phyloP scores from a whole-genome alignment of 441 rosid genomes.

The Mallotus repandus region DNA sequence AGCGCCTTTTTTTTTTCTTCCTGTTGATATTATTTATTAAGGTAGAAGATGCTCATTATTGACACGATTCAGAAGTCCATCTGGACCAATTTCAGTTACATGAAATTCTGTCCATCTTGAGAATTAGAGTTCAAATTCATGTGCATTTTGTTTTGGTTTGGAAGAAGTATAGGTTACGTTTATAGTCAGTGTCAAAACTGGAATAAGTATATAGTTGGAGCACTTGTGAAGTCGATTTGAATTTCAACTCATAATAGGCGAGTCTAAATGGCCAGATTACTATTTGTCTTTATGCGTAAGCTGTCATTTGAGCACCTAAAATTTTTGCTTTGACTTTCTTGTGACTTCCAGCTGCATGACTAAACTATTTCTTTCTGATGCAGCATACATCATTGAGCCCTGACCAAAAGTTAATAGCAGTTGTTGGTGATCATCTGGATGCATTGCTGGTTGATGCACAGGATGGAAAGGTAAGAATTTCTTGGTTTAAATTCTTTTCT shows the following conservation, averaged over 20 bases:
- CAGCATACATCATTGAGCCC: slow-evolving; percentile 91
- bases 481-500: background rate
- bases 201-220: too few species aligned
- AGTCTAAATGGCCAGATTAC: background rate
- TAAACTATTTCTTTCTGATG: slow-evolving; percentile 16
- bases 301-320: background rate
- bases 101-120: background rate
- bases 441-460: slow-evolving; percentile 69
- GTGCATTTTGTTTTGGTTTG: background rate
- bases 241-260: background rate
- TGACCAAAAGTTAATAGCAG: slow-evolving; percentile 57
- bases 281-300: background rate
- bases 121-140: background rate
- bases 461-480: slow-evolving; percentile 60
- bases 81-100: background rate
- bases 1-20: background rate
- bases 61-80: background rate
- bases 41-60: background rate
- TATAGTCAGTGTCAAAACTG: too few species aligned
- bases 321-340: background rate
- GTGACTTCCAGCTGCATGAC: slow-evolving; percentile 2
- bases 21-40: background rate
- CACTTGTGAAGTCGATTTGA: background rate
- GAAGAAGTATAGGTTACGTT: background rate
- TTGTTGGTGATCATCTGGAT: slow-evolving; percentile 80